Base-by-base conservation (phyloP, 805 yeast genomes). In the Wickerhamomyces hampshirensis region DNA sequence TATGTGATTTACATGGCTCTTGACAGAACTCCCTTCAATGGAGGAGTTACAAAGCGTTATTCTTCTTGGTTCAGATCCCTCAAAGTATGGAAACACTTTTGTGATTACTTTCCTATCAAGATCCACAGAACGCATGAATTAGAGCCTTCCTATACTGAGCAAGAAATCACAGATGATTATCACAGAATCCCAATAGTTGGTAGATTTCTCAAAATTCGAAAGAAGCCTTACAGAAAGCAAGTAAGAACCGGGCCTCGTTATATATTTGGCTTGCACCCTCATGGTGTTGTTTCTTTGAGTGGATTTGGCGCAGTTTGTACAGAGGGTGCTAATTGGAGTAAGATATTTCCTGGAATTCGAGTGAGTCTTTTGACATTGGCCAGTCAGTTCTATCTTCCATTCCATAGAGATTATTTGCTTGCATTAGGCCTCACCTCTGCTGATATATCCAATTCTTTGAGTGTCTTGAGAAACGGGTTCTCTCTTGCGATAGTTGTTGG, bases 231-330 rank as follows among this genome's bases (percentile, higher is more conserved):
- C 23, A 45, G 38, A 19, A 58, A 57, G 33, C 49, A 52, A 29
- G 60, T 66, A 2, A 51, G 69, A 33, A 61, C 76, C 4, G 91
- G 87, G 0, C 89, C 86, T 3, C 65, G 82, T 26, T 91, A 93
- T 58, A 75, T 91, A 2, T 91, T 91, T 60, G 95, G 96, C 0
- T 81, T 86, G 53, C 97, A 89, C 59, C 98, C 98, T 0, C 98
- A 93, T 58, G 98, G 98, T 0, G 89, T 91, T 12, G 88, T 89
- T 10, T 84, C 95, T 1, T 71, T 89, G 73, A 96, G 97, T 3
- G 89, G 82, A 1, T 79, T 89, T 56, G 95, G 95, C 1, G 79
- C 81, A 0, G 65, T 89, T 43, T 87, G 82, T 0, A 84, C 95
- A 5, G 88, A 89, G 42, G 91, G 94, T 16, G 79, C 87, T 4